These are phyloP conservation scores for Aspergillus sp. DNA, from an alignment of 2,329 filamentous ascomycete species.

Conservation along the genomic window DNA sequence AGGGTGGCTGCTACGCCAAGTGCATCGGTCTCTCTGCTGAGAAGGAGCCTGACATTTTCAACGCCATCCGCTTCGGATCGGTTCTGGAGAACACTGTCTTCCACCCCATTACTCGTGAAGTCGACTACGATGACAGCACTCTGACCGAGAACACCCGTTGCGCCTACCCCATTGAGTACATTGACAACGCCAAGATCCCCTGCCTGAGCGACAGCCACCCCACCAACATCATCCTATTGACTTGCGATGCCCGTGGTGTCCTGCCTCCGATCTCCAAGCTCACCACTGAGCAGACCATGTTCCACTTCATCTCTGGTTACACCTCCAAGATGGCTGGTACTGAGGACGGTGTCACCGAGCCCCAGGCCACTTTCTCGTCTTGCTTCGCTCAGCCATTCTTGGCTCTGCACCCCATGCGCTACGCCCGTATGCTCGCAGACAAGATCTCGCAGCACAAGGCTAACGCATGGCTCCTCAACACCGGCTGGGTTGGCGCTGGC, in stretches of 20 bases:
- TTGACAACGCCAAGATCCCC: constrained; percentile 96
- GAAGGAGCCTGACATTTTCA: constrained; percentile 98
- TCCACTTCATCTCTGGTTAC: constrained; percentile 99
- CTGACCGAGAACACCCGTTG: constrained; percentile 98
- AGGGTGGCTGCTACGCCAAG: constrained; percentile 99
- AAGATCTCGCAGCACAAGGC: constrained; percentile 94
- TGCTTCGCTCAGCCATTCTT: constrained; percentile 99
- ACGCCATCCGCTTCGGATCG: constrained; percentile 92
- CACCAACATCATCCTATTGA: constrained; percentile 95
- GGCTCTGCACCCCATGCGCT: constrained; percentile 97
- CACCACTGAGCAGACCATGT: constrained; percentile 92
- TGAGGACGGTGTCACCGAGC: constrained; percentile 93
- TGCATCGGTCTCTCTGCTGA: constrained; percentile 93
- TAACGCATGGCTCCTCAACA: constrained; percentile 98
- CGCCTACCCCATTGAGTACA: constrained; percentile 99
- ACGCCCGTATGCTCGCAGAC: constrained; percentile 95
- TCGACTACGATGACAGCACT: constrained; percentile 92
- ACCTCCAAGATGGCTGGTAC: constrained; percentile 99
- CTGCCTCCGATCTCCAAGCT: constrained; percentile 97
- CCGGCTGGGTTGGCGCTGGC: constrained; percentile 90
- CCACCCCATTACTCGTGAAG: constrained; percentile 76
- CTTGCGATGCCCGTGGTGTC: constrained; percentile 94
- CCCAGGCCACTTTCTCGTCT: constrained; percentile 96
- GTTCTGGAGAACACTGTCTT: constrained; percentile 99
- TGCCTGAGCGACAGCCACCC: constrained; percentile 84